Percentiles rank a stretch among this genome's conserved stretches.
phyloP scores from a whole-genome alignment of 257 asterid genomes.

The Catharanthus roseus region DNA sequence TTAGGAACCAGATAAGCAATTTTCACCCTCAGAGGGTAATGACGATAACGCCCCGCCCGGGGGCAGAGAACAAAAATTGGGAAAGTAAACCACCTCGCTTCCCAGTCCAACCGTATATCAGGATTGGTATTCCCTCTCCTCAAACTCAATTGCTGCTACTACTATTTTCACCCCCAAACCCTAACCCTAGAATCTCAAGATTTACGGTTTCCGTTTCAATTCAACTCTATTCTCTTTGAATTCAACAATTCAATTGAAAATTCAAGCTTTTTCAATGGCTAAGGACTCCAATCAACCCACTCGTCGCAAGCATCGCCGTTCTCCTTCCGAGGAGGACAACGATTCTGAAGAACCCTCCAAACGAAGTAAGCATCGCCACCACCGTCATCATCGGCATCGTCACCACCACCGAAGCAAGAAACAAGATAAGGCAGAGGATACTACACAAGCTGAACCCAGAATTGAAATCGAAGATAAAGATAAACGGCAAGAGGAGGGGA shows the following conservation, averaged over 20 bases:
- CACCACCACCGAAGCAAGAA: slow-evolving; percentile 9
- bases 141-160: too few species aligned
- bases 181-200: slow-evolving; percentile 25
- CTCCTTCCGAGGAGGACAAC: slow-evolving; percentile 60
- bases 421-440: not conserved
- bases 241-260: slow-evolving; percentile 1
- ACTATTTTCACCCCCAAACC: too few species aligned
- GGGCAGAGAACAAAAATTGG: too few species aligned
- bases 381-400: slow-evolving; percentile 32
- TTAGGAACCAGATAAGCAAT: too few species aligned
- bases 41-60: too few species aligned
- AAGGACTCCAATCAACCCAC: slow-evolving; percentile 59
- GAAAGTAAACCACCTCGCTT: too few species aligned
- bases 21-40: too few species aligned
- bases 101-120: too few species aligned
- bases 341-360: slow-evolving; percentile 57
- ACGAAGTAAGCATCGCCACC: slow-evolving; percentile 88
- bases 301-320: slow-evolving; percentile 63
- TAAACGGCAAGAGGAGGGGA: slow-evolving; percentile 13
- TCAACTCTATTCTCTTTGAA: slow-evolving; percentile 1
- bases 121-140: too few species aligned
- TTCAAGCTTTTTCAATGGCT: slow-evolving; percentile 36
- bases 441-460: slow-evolving; percentile 9
- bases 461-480: slow-evolving; percentile 19
- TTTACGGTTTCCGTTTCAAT: slow-evolving; percentile 2